Conservation (phyloP, 2,329 filamentous ascomycete genomes). For the Neopestalotiopsis clavispora region DNA sequence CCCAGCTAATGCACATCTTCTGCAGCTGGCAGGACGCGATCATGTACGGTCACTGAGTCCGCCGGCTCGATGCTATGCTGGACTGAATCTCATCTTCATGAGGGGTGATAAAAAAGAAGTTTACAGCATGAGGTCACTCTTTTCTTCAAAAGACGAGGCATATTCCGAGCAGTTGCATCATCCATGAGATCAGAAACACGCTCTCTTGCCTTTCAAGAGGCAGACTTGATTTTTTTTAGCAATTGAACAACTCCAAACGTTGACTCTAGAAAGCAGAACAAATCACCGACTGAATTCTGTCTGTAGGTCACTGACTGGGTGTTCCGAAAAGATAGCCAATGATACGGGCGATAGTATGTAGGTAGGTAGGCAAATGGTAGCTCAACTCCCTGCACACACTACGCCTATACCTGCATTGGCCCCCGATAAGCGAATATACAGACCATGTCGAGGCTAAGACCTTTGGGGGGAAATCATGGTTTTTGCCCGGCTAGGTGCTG, state of each 20-base stretch:
- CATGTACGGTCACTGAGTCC: neutral
- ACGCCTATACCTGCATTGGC: neutral
- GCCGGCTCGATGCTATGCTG: neutral
- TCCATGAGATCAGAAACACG: neutral
- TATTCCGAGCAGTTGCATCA: neutral
- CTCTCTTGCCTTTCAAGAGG: neutral
- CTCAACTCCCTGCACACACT: neutral
- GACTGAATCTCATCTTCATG: neutral
- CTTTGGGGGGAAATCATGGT: neutral
- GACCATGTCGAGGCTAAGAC: neutral
- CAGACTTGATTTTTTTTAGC: neutral
- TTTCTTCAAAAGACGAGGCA: neutral
- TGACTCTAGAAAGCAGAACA: neutral
- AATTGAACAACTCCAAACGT: too few relatives aligned
- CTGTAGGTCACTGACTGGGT: neutral
- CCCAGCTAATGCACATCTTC: conserved; percentile 1
- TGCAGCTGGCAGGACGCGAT: neutral
- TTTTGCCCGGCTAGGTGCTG: neutral
- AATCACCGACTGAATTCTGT: neutral
- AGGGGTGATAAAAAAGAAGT: neutral
- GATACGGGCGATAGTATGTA: neutral
- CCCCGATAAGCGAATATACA: conserved; percentile 2
- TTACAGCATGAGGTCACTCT: neutral
- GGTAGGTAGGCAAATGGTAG: neutral
- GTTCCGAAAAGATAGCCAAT: neutral